A percentile compares a stretch with the other conserved stretches of the same genome.
phyloP scores from a whole-genome alignment of 1,139 yeast species.

The Candida frijolesensis region DNA sequence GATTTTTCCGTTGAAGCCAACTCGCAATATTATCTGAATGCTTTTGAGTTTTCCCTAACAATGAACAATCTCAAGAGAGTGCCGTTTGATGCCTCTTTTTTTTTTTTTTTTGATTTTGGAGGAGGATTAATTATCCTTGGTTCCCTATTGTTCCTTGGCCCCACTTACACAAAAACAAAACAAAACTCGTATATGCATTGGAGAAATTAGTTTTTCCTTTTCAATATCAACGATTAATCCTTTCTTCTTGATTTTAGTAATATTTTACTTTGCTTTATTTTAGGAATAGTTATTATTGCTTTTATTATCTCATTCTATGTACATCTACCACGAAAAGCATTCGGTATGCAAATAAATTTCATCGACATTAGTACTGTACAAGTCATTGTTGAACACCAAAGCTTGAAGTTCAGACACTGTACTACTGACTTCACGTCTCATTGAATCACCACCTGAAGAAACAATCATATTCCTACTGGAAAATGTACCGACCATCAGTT shows the following conservation, averaged over 20 bases:
- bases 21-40: no score
- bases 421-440: constrained; percentile 47
- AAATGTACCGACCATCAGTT: constrained; percentile 23
- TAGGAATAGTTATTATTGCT: neutral
- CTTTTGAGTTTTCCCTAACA: no score
- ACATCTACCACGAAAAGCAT: constrained; percentile 54
- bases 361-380: constrained; percentile 30
- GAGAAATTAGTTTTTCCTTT: neutral
- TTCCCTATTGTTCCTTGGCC: neutral
- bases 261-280: neutral
- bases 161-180: neutral
- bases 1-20: no score
- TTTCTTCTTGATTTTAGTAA: neutral
- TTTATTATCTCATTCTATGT: neutral
- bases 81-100: neutral
- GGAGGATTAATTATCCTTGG: neutral
- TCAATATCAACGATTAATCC: neutral
- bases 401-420: constrained; percentile 43
- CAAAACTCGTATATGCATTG: neutral
- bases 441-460: constrained; percentile 52
- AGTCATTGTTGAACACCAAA: constrained; percentile 33
- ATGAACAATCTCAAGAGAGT: no score
- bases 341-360: constrained; percentile 64
- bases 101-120: neutral
- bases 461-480: constrained; percentile 47